Evolutionary conservation across 192 early-diverging fungal species (phyloP).

Genomic region (Mortierella antarctica): DNA sequence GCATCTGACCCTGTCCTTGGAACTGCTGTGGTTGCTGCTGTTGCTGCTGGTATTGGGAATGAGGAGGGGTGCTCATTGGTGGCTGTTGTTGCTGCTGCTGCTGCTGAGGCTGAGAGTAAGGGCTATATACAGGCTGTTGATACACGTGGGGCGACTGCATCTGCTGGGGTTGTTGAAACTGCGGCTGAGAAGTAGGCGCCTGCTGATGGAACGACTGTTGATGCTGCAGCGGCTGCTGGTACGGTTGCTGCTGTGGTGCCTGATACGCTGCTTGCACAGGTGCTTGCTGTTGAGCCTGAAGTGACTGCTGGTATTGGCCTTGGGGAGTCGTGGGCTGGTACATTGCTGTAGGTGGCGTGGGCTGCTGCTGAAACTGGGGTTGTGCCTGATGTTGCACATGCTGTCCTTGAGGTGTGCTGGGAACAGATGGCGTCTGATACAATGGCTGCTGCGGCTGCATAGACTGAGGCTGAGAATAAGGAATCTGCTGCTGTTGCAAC

Average conservation of each 20-base stretch:
- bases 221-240: slow-evolving; percentile 19
- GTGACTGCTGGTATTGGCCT: slow-evolving; percentile 12
- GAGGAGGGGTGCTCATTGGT: slow-evolving; percentile 17
- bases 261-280: slow-evolving; percentile 18
- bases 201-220: slow-evolving; percentile 45
- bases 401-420: slow-evolving; percentile 3
- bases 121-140: slow-evolving; percentile 3
- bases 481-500: slow-evolving; percentile 18
- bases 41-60: slow-evolving; percentile 21
- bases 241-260: slow-evolving; percentile 18
- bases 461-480: slow-evolving; percentile 21
- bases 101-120: slow-evolving; percentile 9
- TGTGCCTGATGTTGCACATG: slow-evolving; percentile 30
- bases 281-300: slow-evolving; percentile 22
- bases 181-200: slow-evolving; percentile 4
- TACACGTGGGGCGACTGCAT: slow-evolving; percentile 8
- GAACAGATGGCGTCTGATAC: slow-evolving; percentile 24
- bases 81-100: slow-evolving; percentile 30
- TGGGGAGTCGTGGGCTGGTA: slow-evolving; percentile 12
- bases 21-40: slow-evolving; percentile 24
- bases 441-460: slow-evolving; percentile 15
- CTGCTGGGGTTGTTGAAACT: slow-evolving; percentile 5
- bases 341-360: background rate
- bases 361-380: slow-evolving; percentile 27
- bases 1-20: slow-evolving; percentile 6